Conservation (phyloP, 345 rosid genomes). For the Eucalyptus erythrocorys region DNA sequence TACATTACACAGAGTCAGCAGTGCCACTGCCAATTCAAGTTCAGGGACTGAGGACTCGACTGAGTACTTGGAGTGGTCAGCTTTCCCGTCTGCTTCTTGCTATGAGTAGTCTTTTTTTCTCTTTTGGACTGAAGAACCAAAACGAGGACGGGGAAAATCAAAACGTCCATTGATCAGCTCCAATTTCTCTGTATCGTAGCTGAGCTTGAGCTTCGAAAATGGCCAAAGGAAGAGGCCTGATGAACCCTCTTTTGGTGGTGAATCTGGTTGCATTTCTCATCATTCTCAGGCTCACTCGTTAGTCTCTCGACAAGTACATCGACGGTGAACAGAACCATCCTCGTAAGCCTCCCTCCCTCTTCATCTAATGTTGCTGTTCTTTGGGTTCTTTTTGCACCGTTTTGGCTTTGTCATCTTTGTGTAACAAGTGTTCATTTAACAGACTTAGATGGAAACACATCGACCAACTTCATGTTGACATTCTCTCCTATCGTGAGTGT, state of each 20-base stretch:
- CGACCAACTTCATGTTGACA: slow-evolving; percentile 7
- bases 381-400: background rate
- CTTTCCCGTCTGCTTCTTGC: background rate
- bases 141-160: background rate
- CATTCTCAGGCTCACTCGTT: slow-evolving; percentile 16
- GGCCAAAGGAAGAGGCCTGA: background rate
- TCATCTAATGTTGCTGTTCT: background rate
- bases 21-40: background rate
- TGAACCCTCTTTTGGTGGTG: slow-evolving; percentile 14
- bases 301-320: slow-evolving; percentile 21
- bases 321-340: slow-evolving; percentile 24
- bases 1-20: background rate
- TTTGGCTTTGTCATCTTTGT: background rate
- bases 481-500: background rate
- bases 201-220: background rate
- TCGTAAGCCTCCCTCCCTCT: background rate
- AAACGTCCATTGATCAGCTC: background rate
- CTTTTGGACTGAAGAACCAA: background rate
- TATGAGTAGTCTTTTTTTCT: background rate
- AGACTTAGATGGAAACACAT: slow-evolving; percentile 10
- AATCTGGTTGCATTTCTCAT: slow-evolving; percentile 7
- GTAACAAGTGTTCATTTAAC: background rate
- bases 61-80: background rate
- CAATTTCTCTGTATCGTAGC: background rate
- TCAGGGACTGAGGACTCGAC: background rate